phyloP scores from a whole-genome alignment of 192 early-diverging fungal genomes.

The Gigaspora rosea region DNA sequence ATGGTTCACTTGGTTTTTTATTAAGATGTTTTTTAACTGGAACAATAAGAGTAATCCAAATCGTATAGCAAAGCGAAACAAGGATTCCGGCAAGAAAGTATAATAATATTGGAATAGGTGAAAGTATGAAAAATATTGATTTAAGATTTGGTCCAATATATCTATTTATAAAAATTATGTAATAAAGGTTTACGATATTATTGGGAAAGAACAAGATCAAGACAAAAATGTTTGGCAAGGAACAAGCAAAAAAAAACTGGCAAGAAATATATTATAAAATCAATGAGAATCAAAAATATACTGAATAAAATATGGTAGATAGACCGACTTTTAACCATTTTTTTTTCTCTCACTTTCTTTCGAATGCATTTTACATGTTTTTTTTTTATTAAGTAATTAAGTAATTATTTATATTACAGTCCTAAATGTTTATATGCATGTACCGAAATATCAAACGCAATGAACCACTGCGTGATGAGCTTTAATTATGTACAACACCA shows the following conservation, averaged over 20 bases:
- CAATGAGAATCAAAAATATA: not conserved
- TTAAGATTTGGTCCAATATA: not conserved
- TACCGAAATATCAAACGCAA: too few relatives aligned
- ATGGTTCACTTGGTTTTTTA: not conserved
- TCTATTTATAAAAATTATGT: not conserved
- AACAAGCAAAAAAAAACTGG: not conserved
- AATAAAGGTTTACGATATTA: not conserved
- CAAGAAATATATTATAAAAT: not conserved
- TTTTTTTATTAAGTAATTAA: too few relatives aligned
- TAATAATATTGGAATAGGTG: not conserved
- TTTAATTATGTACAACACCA: too few relatives aligned
- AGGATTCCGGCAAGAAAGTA: not conserved
- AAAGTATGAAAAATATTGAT: not conserved
- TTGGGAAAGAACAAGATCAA: not conserved
- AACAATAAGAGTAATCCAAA: not conserved
- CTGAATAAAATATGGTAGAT: not conserved
- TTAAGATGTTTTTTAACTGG: not conserved
- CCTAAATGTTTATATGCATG: too few relatives aligned
- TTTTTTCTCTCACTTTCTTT: too few relatives aligned
- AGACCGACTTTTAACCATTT: too few relatives aligned
- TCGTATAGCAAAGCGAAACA: not conserved
- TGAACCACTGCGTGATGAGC: too few relatives aligned
- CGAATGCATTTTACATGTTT: too few relatives aligned
- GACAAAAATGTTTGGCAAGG: not conserved
- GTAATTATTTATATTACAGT: too few relatives aligned